Evolutionary conservation across 495 filamentous ascomycete species (phyloP), one percentile per base, ranked within the genome.

Genomic region (Neurospora hispaniola): DNA sequence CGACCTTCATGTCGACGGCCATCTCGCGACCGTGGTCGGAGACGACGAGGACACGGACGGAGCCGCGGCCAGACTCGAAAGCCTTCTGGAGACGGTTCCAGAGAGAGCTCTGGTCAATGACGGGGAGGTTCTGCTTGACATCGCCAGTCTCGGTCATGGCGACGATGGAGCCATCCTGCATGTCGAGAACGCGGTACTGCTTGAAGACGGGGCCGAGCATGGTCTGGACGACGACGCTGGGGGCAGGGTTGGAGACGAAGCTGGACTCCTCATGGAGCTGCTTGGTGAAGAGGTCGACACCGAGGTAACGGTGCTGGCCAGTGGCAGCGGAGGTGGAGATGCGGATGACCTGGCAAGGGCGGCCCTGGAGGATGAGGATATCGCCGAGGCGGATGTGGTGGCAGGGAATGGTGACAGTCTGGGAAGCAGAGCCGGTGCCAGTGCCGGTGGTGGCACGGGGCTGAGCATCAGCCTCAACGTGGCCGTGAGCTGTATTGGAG

Each of bases 181-280:
- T 91, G 86, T 99, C 96, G 46, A 99, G 92, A 80, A 99, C 94
- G 82, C 96, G 94, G 90, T 99, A 99, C 87, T 97, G 97, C 92
- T 98, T 98, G 94, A 97, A 98, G 87, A 99, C 92, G 59, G 96
- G 96, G 78, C 96, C 96, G 72, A 97, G 93, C 93, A 99, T 98
- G 86, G 95, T 98, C 90, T 99, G 96, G 80, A 99, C 94, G 62
- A 98, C 90, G 72, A 99, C 96, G 73, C 92, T 96, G 77, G 96
- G 95, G 70, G 92, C 91, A 71, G 96, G 96, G 90, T 97, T 96
- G 84, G 93, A 94, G 85, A 99, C 89, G 86, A 98, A 98, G 82
- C 91, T 94, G 69, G 94, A 97, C 91, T 99, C 96, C 86, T 99
- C 96, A 84, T 98, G 94, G 71, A 99, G 90, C 86, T 98, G 93